Percentiles rank a stretch among this genome's conserved stretches.
phyloP scores from a whole-genome alignment of 306 rosid species.

The Ormosia semicastrata region DNA sequence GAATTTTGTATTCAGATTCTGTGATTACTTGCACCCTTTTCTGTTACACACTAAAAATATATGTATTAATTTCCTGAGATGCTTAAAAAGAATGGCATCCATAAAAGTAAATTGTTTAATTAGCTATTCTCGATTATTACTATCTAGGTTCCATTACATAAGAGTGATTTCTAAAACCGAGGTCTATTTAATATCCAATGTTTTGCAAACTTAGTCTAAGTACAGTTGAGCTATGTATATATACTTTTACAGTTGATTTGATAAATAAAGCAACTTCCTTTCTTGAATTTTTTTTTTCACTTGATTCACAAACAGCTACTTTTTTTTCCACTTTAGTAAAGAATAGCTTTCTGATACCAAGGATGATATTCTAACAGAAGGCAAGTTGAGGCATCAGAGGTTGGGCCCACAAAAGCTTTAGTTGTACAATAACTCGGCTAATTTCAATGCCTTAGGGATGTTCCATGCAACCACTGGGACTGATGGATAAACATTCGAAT shows the following conservation, averaged over 20 bases:
- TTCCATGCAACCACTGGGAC: background rate
- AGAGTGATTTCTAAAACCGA: background rate
- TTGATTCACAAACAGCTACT: background rate
- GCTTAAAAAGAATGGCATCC: background rate
- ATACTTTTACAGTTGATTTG: background rate
- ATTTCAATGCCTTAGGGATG: background rate
- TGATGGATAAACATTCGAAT: background rate
- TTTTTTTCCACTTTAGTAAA: background rate
- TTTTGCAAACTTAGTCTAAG: background rate
- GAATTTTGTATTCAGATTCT: background rate
- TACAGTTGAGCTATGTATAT: background rate
- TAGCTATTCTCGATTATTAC: background rate
- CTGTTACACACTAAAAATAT: background rate
- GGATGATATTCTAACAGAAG: background rate
- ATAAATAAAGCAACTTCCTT: background rate
- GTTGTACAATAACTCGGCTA: background rate
- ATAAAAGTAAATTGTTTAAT: background rate
- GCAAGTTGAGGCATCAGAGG: background rate
- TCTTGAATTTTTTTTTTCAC: background rate
- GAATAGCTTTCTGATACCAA: background rate
- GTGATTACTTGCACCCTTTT: background rate
- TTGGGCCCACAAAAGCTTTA: background rate
- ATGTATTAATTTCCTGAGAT: background rate
- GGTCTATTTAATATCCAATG: background rate
- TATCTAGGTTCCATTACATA: background rate